Evolutionary conservation across 305 asterid species (phyloP).

Genomic region (Solanum hybrid): DNA sequence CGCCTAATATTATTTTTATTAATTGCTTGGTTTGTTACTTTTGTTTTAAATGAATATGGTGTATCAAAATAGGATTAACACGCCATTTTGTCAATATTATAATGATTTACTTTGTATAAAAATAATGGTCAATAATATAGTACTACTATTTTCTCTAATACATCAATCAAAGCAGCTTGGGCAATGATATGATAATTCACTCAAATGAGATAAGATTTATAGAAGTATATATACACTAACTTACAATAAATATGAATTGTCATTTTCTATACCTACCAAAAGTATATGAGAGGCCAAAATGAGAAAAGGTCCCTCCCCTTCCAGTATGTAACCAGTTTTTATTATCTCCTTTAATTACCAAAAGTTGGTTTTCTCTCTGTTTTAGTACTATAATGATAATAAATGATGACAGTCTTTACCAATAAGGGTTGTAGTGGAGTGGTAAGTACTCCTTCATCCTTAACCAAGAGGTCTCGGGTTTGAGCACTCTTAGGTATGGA

Average conservation of each 20-base stretch:
- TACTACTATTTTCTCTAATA: neutral
- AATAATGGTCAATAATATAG: neutral
- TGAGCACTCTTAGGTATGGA: too few relatives aligned
- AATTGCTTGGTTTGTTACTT: neutral
- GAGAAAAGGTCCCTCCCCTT: neutral
- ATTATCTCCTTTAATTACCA: neutral
- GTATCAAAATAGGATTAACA: neutral
- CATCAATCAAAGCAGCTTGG: neutral
- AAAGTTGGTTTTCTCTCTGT: neutral
- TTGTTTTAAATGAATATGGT: neutral
- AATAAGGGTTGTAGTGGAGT: too few relatives aligned
- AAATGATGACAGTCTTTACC: too few relatives aligned
- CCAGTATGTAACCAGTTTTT: constrained; percentile 1
- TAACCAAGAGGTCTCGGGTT: too few relatives aligned
- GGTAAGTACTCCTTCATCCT: too few relatives aligned
- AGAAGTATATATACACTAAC: neutral
- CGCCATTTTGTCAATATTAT: neutral
- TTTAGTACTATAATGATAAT: neutral
- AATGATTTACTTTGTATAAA: neutral
- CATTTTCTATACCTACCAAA: constrained; percentile 5
- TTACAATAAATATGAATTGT: constrained; percentile 4
- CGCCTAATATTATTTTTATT: neutral
- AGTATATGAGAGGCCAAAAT: constrained; percentile 14
- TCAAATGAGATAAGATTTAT: neutral
- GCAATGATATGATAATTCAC: neutral